phyloP scores from a whole-genome alignment of 2,329 filamentous ascomycete species.

The Colletotrichum theobromicola region DNA sequence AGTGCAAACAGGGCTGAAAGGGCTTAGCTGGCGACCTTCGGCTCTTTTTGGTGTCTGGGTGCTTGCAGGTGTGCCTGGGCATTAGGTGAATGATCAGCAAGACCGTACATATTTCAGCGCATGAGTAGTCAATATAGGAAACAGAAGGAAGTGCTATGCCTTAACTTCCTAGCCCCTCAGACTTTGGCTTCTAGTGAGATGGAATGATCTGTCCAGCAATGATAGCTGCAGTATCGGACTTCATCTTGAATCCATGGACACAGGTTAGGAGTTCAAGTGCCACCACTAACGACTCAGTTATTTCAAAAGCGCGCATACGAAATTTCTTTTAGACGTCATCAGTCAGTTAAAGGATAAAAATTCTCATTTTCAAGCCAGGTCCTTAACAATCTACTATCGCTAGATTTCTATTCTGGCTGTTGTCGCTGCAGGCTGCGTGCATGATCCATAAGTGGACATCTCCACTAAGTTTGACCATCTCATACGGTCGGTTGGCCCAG shows the following conservation, averaged over 20 bases:
- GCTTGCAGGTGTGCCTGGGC: neutral
- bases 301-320: too few relatives aligned
- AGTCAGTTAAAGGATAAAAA: too few relatives aligned
- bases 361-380: too few relatives aligned
- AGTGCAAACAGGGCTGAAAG: neutral
- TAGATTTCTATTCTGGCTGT: neutral
- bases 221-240: rapidly evolving
- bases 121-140: too few relatives aligned
- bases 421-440: neutral
- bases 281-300: rapidly evolving
- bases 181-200: rapidly evolving
- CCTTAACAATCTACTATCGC: neutral
- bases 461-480: rapidly evolving
- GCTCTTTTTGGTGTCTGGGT: neutral
- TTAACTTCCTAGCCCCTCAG: neutral
- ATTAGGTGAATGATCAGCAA: neutral
- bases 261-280: neutral
- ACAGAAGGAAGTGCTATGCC: neutral
- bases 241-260: neutral
- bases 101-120: neutral
- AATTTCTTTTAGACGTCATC: too few relatives aligned
- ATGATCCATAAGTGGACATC: neutral
- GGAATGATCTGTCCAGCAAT: rapidly evolving
- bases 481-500: conserved; percentile 41
- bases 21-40: neutral